Base-by-base conservation (phyloP, 2,329 filamentous ascomycete genomes). In the Teratosphaeria destructans region DNA sequence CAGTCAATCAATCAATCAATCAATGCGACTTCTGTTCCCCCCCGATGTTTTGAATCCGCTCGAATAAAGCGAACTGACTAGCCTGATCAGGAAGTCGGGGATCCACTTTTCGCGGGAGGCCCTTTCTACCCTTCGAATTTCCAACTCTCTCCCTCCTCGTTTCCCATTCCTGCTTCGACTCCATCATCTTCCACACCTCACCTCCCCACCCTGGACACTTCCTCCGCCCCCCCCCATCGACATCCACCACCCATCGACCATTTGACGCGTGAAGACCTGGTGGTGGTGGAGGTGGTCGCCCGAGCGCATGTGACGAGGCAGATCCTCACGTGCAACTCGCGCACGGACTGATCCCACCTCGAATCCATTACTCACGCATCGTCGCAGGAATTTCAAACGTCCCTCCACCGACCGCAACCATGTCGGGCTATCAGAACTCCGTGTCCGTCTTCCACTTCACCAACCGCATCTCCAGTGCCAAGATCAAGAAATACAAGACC, bases 401-500 rank as follows among this genome's bases (percentile, higher is more conserved):
- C 29, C 35, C 27, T 43, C 10, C 32, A 56, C 39, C 27, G 54
- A 56, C 39, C 27, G 54, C 52, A 26, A 47, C 16, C 54, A 56
- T 56, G 53, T 47, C 37, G 6, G 56, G 35, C 35, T 35, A 47
- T 32, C 23, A 43, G 35, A 52, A 59, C 37, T 59, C 58, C 11
- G 63, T 68, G 29, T 63, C 62, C 23, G 66, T 67, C 32, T 69
- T 70, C 58, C 67, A 69, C 60, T 68, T 70, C 59, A 67, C 62
- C 54, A 62, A 62, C n/a, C 52, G 62, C 52, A 65, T 69, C 56
- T 67, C 68, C 8, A 63, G 58, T 53, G 67, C 66, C 37, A 69
- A 68, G 61, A 66, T 67, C 32, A 60, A 59, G 27, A 70, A 70
- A 60, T 68, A 67, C 57, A 63, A 65, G 56, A 58, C 62, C 37